Conservation (phyloP, 1,139 yeast genomes). For the Blastobotrys persicus region DNA sequence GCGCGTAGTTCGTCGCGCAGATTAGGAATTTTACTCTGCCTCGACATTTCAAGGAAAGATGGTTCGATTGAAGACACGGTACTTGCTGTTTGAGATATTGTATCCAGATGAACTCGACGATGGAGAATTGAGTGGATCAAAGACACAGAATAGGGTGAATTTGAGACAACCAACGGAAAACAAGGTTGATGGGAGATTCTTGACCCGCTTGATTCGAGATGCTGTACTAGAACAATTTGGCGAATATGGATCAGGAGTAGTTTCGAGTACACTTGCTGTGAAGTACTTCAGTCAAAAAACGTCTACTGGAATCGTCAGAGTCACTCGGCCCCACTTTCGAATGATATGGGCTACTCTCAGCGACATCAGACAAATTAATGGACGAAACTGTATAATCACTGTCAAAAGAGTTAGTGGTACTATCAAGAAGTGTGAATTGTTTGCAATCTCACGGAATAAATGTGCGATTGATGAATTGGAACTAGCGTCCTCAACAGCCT, state of each 20-base stretch:
- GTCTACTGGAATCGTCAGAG: constrained; percentile 79
- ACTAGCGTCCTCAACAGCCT: not conserved
- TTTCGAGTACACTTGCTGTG: constrained; percentile 54
- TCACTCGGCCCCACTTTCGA: constrained; percentile 64
- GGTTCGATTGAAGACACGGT: constrained; percentile 88
- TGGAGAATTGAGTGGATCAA: constrained; percentile 32
- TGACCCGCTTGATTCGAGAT: constrained; percentile 47
- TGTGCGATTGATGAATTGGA: constrained; percentile 22
- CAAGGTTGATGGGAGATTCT: constrained; percentile 25
- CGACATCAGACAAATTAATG: constrained; percentile 55
- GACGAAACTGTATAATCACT: constrained; percentile 53
- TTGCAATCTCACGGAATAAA: constrained; percentile 43
- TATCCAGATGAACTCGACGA: constrained; percentile 52
- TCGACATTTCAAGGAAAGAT: too few species aligned
- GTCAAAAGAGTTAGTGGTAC: constrained; percentile 82
- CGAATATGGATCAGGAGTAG: constrained; percentile 70
- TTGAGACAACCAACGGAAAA: constrained; percentile 24
- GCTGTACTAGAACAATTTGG: constrained; percentile 66
- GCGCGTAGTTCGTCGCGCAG: too few species aligned
- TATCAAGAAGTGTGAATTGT: constrained; percentile 76
- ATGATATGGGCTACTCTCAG: constrained; percentile 68
- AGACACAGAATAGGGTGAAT: constrained; percentile 16
- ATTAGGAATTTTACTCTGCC: too few species aligned
- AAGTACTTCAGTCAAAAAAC: constrained; percentile 83
- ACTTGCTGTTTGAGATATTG: constrained; percentile 73